These are phyloP conservation scores for Ogataea degrootiae DNA, from an alignment of 805 yeast species.

Conservation along the genomic window DNA sequence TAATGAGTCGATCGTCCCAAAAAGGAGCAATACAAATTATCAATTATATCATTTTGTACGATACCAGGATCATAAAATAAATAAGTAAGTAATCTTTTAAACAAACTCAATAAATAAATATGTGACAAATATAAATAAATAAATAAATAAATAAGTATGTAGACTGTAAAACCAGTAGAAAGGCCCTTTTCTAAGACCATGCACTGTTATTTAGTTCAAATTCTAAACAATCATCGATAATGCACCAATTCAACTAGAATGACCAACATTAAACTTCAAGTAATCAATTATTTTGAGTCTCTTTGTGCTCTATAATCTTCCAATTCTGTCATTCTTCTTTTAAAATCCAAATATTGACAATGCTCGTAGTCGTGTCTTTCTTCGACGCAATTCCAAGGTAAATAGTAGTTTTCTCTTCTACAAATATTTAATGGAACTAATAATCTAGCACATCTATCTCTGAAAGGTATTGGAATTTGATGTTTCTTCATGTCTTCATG, in stretches of 20 bases:
- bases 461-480: constrained; percentile 71
- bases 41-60: too few species aligned
- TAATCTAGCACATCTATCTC: constrained; percentile 77
- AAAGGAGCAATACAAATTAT: too few species aligned
- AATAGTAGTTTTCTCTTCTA: constrained; percentile 48
- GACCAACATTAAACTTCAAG: too few species aligned
- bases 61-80: too few species aligned
- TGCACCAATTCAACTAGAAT: too few species aligned
- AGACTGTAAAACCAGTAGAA: background rate
- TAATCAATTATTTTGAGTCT: constrained; percentile 9
- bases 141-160: background rate
- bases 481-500: constrained; percentile 80
- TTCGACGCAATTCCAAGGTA: constrained; percentile 72
- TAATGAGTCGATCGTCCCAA: too few species aligned
- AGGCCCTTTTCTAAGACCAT: too few species aligned
- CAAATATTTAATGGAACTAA: constrained; percentile 59
- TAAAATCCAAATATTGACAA: constrained; percentile 77
- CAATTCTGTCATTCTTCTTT: constrained; percentile 73
- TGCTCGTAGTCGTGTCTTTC: constrained; percentile 82
- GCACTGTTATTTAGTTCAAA: too few species aligned
- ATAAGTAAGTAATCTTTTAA: background rate
- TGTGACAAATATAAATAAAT: constrained; percentile 1
- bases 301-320: constrained; percentile 45
- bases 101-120: background rate
- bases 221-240: too few species aligned